Evolutionary conservation across 129 eudicot genomes (phyloP).

Genomic region (Chrysanthemum lavandulifolium): DNA sequence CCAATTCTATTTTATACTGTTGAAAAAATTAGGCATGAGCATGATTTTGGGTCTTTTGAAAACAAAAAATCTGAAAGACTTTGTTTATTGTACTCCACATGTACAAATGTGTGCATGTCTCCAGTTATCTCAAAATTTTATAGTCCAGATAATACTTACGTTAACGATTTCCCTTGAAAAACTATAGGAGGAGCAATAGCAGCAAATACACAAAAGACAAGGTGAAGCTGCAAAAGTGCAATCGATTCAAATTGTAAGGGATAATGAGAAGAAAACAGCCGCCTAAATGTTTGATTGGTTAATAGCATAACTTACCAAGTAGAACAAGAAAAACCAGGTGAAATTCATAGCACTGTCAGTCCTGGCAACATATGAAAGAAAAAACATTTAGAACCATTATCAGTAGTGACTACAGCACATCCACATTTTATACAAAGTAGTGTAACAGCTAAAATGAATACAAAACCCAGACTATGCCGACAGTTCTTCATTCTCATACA

Average conservation of each 20-base stretch:
- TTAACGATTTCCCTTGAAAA: slow-evolving; percentile 83
- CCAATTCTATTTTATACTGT: too few species aligned
- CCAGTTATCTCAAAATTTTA: too few species aligned
- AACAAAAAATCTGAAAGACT: not conserved
- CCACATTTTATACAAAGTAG: not conserved
- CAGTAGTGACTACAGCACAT: slow-evolving; percentile 1
- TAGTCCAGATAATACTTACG: slow-evolving; percentile 50
- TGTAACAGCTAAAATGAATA: too few species aligned
- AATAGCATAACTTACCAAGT: slow-evolving; percentile 56
- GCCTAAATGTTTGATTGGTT: not conserved
- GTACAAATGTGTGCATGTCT: too few species aligned
- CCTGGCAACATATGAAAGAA: slow-evolving; percentile 48
- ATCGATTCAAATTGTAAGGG: not conserved
- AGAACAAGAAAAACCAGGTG: slow-evolving; percentile 86
- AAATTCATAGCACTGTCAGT: slow-evolving; percentile 95
- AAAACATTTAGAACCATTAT: not conserved
- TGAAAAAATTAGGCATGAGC: too few species aligned
- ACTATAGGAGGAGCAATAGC: slow-evolving; percentile 96
- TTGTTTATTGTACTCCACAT: too few species aligned
- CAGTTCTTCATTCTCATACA: too few species aligned
- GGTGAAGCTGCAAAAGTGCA: slow-evolving; percentile 65
- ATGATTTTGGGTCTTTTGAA: not conserved
- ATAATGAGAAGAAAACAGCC: slow-evolving; percentile 9
- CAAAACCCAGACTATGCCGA: too few species aligned
- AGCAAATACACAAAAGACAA: slow-evolving; percentile 90